Base-by-base conservation (phyloP, 495 filamentous ascomycete species). In the Collariella sp. region DNA sequence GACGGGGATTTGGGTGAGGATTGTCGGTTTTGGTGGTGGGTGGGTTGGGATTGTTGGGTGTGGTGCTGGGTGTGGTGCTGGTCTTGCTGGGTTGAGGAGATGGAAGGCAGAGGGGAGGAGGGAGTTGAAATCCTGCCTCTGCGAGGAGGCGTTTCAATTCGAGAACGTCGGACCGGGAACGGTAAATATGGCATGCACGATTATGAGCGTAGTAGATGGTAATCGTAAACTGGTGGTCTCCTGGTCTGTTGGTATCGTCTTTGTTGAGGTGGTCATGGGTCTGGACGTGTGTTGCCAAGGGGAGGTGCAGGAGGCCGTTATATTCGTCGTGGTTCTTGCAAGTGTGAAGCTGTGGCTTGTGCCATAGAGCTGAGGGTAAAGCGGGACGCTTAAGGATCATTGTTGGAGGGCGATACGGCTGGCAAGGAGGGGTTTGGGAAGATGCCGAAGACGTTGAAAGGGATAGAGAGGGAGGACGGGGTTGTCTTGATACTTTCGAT, bases 181-280 rank as follows among this genome's bases (percentile, higher is more conserved):
- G 65, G 54, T 54, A 55, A 47, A 70, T 54, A 26, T 55, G 58
- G 61, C 67, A 70, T 24, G 67, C 63, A 10, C 67, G 63, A 63
- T 70, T 68, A 33, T 55, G 56, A 18, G 41, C 7, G 46, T 67
- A 70, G 54, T 56, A 58, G 2, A 70, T 63, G 13, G 50, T 59
- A 18, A 70, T 56, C 38, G 15, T 47, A 43, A 33, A 35, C 2
- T 15, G 19, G 20, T 2, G 29, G 40, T 40, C 6, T 31, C n/a
- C 18, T 20, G 7, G 9, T 36, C 1, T 33, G 41, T 18, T 26
- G 20, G 38, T 47, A 29, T 29, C 4, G 29, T 38, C 10, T 16
- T 40, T 38, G 2, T 29, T n/a, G n/a, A n/a, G 36, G 11, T 12
- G 7, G 47, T 35, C 16, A 13, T 41, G 20, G 41, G 29, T 9